Base-by-base conservation (phyloP, 768 basidiomycete genomes). In the Auricularia cornea region DNA sequence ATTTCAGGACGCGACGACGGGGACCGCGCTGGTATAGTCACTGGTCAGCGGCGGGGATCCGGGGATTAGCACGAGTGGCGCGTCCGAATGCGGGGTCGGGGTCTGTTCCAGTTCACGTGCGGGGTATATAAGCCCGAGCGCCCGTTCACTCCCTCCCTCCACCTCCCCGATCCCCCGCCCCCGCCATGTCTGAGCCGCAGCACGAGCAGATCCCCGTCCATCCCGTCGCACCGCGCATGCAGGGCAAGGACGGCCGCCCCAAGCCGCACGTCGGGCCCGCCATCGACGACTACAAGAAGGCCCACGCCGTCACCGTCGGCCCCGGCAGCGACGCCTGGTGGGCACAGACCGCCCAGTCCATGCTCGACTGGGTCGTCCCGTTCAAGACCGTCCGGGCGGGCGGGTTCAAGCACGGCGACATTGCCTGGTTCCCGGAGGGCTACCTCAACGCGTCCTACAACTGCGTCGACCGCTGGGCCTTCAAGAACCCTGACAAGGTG, bases 381-480 rank as follows among this genome's bases (percentile, higher is more conserved):
- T 98, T 97, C 83, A 80, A 86, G 65, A 94, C 87, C 29, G 93
- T 98, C 64, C 79, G 88, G 70, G 79, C 89, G 3, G 96, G 96
- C 52, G 79, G 81, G 6, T 98, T 98, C 70, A 81, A 83, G 70
- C 84, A 82, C 2, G 96, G 95, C 31, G 92, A 97, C 72, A 86
- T 96, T 64, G 83, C 83, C 66, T 98, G 96, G 96, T 98, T 98
- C 83, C 93, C 93, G 3, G 95, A 99, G 70, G 96, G 96, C 32
- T 88, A 81, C 3, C 76, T 96, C 68, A 97, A 95, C 71, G 96
- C 89, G 1, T 86, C 93, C 10, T 98, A 98, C 82, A 99, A 99
- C 76, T 96, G 94, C 70, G 92, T 99, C 59, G 97, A 99, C 74
- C 85, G 96, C 63, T 95, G 93, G 88, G 96, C 92, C 18, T 94